Percentiles rank a stretch among this genome's conserved stretches.
Conservation (phyloP, 768 basidiomycete species). For the Pleurotus sapidus region DNA sequence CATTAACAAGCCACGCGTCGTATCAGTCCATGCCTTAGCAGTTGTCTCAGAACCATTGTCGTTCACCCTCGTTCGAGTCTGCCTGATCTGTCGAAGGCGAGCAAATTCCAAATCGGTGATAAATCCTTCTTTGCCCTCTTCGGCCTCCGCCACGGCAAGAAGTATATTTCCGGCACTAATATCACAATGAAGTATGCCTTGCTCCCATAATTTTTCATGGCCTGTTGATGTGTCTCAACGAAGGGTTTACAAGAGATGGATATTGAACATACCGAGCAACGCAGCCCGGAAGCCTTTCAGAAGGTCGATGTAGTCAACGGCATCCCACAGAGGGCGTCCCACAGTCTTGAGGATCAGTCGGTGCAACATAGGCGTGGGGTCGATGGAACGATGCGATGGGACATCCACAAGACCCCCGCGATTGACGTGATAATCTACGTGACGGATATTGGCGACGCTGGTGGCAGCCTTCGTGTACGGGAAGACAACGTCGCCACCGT, state of each 20-base stretch:
- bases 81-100: background rate
- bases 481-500: conserved; percentile 12
- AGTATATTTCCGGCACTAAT: conserved; percentile 7
- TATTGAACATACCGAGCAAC: conserved; percentile 9
- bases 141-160: background rate
- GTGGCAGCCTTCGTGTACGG: background rate
- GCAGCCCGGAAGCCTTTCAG: conserved; percentile 14
- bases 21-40: no score
- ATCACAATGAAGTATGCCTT: conserved; percentile 3
- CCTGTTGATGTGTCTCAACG: background rate
- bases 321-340: conserved; percentile 18
- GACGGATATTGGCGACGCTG: no score
- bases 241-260: background rate
- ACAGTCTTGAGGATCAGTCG: conserved; percentile 12
- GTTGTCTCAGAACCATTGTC: background rate
- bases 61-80: background rate
- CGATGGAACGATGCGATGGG: background rate
- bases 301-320: conserved; percentile 12
- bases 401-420: background rate
- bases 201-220: background rate
- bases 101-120: conserved; percentile 5
- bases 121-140: conserved; percentile 4
- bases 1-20: background rate
- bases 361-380: conserved; percentile 10
- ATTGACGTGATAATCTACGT: background rate